Conservation (phyloP, 352 stramenopile genomes). For the Elongisporangium undulatum region DNA sequence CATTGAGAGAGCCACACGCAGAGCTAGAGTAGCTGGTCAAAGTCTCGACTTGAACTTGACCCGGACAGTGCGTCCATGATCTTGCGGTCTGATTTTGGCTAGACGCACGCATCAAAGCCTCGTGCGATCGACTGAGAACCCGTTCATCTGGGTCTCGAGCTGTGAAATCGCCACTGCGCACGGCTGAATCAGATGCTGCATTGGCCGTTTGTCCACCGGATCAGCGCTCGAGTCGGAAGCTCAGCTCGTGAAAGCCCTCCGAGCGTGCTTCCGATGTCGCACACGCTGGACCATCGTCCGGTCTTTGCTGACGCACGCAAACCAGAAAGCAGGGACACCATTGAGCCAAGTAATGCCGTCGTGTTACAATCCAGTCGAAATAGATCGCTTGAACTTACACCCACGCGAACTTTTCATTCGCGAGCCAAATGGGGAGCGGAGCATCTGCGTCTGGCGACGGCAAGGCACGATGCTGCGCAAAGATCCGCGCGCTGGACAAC, state of each 20-base stretch:
- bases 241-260: not conserved
- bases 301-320: not conserved
- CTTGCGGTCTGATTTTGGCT: not conserved
- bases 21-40: too few species aligned
- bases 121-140: not conserved
- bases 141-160: not conserved
- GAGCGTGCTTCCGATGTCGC: not conserved
- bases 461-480: constrained; percentile 10
- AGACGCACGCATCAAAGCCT: not conserved
- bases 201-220: not conserved
- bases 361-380: not conserved
- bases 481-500: constrained; percentile 43
- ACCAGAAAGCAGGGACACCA: not conserved
- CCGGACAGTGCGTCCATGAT: not conserved
- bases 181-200: not conserved
- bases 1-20: too few species aligned
- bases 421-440: constrained; percentile 24
- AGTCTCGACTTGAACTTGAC: not conserved
- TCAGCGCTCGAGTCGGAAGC: not conserved
- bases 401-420: constrained; percentile 58
- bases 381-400: constrained; percentile 12
- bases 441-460: not conserved
- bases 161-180: not conserved
- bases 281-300: not conserved
- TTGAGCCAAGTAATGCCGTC: not conserved